phyloP scores from a whole-genome alignment of 495 filamentous ascomycete genomes.

The Cercophora newfieldiana region DNA sequence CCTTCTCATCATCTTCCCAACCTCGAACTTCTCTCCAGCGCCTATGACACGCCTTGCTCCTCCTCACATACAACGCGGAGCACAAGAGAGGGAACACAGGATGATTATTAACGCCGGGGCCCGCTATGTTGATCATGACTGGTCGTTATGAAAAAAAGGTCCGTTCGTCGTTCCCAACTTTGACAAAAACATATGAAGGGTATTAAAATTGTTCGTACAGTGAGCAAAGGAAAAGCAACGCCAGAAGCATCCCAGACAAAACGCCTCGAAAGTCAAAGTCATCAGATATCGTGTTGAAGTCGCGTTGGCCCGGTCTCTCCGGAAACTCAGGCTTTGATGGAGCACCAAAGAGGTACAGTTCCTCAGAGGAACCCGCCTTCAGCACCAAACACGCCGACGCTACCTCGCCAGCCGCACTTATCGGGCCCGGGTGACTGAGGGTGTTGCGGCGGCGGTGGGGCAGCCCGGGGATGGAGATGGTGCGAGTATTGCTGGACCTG shows the following conservation, averaged over 20 bases:
- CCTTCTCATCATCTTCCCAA: not conserved
- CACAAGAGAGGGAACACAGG: not conserved
- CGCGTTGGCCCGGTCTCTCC: not conserved
- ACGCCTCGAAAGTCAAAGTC: slow-evolving; percentile 6
- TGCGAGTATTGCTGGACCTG: slow-evolving; percentile 26
- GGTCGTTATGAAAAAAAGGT: slow-evolving; percentile 16
- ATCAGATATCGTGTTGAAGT: not conserved
- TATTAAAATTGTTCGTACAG: slow-evolving; percentile 19
- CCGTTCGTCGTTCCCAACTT: not conserved
- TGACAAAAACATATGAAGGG: not conserved
- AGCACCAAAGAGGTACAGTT: not conserved
- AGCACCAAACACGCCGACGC: slow-evolving; percentile 55
- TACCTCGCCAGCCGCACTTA: slow-evolving; percentile 46
- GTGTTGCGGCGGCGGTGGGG: slow-evolving; percentile 16
- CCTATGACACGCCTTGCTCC: not conserved
- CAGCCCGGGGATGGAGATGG: slow-evolving; percentile 28
- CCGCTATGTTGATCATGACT: slow-evolving; percentile 12
- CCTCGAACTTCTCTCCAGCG: not conserved
- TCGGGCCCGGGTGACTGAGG: slow-evolving; percentile 19
- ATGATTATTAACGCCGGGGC: not conserved
- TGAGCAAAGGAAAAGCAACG: not conserved
- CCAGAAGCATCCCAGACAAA: not conserved
- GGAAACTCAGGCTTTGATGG: not conserved
- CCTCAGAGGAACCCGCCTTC: slow-evolving; percentile 44
- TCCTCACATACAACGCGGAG: not conserved